These are phyloP conservation scores for Cucurbita ficifolia DNA, from an alignment of 306 rosid genomes.

Conservation along the genomic window DNA sequence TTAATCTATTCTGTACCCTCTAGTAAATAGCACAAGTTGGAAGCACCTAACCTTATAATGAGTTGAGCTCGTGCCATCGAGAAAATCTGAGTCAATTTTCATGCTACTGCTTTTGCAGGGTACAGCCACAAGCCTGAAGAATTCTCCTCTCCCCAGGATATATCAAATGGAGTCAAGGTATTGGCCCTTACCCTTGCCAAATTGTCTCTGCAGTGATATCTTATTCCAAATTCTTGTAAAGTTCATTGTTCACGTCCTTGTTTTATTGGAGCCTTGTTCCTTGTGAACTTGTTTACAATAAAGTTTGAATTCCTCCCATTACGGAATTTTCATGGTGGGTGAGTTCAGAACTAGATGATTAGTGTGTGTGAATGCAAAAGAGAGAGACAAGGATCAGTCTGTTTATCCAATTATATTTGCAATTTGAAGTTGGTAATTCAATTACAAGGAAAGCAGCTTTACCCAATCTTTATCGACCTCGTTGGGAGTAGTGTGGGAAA, in stretches of 20 bases:
- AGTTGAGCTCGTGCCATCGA: background rate
- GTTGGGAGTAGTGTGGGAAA: background rate
- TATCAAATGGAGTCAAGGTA: conserved; percentile 76
- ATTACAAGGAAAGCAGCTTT: background rate
- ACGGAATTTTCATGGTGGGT: background rate
- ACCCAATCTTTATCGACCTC: background rate
- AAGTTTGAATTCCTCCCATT: background rate
- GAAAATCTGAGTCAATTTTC: background rate
- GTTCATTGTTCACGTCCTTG: background rate
- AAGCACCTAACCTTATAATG: background rate
- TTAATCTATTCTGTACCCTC: conserved; percentile 5
- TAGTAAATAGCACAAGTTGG: background rate
- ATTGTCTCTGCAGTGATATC: conserved; percentile 48
- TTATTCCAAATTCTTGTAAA: conserved; percentile 8
- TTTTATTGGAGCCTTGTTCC: background rate
- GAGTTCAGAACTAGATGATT: background rate
- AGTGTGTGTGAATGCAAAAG: background rate
- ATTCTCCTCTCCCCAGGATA: conserved; percentile 46
- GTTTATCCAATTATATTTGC: background rate
- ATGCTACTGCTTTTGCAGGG: conserved; percentile 39
- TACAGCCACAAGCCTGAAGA: conserved; percentile 98
- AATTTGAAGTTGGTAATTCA: background rate
- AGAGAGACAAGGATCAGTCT: conserved; percentile 2
- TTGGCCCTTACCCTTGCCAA: conserved; percentile 73
- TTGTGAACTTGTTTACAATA: background rate